phyloP scores from a whole-genome alignment of 495 filamentous ascomycete species.

The Penicillium fimorum region DNA sequence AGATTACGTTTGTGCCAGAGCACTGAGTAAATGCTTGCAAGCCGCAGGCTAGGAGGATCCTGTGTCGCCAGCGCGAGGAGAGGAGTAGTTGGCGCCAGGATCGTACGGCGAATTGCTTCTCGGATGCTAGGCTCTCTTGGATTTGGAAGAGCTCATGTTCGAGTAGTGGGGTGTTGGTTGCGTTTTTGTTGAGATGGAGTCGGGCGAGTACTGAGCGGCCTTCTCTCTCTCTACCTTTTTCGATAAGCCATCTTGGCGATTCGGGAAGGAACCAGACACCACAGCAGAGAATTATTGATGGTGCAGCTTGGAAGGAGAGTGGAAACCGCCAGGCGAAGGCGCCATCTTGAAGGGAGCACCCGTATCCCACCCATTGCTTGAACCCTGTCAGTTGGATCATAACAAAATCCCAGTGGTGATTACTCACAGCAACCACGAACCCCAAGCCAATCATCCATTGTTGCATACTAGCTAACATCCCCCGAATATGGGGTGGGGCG shows the following conservation, averaged over 20 bases:
- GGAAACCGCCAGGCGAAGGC: conserved; percentile 57
- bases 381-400: neutral
- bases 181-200: conserved; percentile 40
- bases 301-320: conserved; percentile 52
- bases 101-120: conserved; percentile 31
- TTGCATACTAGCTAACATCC: conserved; percentile 29
- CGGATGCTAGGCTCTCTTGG: conserved; percentile 41
- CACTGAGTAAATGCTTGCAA: conserved; percentile 54
- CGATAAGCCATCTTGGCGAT: conserved; percentile 57
- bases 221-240: conserved; percentile 47
- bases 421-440: conserved; percentile 46
- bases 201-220: conserved; percentile 40
- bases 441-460: conserved; percentile 50
- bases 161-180: conserved; percentile 44
- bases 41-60: conserved; percentile 52
- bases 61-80: conserved; percentile 42
- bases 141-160: conserved; percentile 49
- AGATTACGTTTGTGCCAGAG: conserved; percentile 53
- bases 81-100: conserved; percentile 47
- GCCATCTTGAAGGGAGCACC: conserved; percentile 46
- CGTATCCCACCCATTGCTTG: conserved; percentile 53
- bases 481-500: conserved; percentile 27
- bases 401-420: conserved; percentile 17
- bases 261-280: conserved; percentile 55
- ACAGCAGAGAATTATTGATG: conserved; percentile 46